Base-by-base conservation (phyloP, 352 stramenopile species). In the Phytopythium helicoides region DNA sequence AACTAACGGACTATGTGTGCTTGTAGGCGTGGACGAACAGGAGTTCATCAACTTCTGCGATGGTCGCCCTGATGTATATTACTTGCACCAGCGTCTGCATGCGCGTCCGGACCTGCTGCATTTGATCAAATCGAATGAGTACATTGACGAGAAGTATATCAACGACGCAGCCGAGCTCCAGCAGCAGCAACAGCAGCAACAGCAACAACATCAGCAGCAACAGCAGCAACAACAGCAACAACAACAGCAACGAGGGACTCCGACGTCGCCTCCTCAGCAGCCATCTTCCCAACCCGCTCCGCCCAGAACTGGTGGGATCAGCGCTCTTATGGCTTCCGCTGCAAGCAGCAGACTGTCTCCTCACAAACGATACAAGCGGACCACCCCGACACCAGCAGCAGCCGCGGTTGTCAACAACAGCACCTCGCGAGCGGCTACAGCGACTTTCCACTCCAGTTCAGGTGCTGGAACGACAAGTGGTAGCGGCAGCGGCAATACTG, bases 41-140 rank as follows among this genome's bases (percentile, higher is more conserved):
- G 78, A 92, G 41, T 92, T 88, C 50, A 88, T 89, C 38, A 81
- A 89, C 42, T 92, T 86, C 45, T 92, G 81, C 33, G 70, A 88
- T 33, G 78, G 78, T 1, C 65, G 81, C 0, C 81, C 81, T 5
- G 81, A 92, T 47, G 81, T 92, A 45, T 92, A 83, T 50, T 92
- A 92, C 52, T 59, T 92, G 22, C 81, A 92, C 58, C 81, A 92
- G 58, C 73, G 81, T 15, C 57, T 92, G 47, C 81, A 92, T 44
- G 70, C 78, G 9, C 77, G 81, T 1, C 81, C 81, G 8, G 81
- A 92, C 51, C 52, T 92, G 49, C 47, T 92, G 44, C 81, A 92
- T 57, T 36, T 89, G 35, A 89, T 92, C 64, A 87, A 88, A 60
- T 92, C 81, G 19, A 89, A 89, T 46, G 81, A 92, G 52, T 92